Percentiles rank a stretch among this genome's conserved stretches.
phyloP scores from a whole-genome alignment of 768 basidiomycete species.

The Rhodosporidiobolus odoratus region DNA sequence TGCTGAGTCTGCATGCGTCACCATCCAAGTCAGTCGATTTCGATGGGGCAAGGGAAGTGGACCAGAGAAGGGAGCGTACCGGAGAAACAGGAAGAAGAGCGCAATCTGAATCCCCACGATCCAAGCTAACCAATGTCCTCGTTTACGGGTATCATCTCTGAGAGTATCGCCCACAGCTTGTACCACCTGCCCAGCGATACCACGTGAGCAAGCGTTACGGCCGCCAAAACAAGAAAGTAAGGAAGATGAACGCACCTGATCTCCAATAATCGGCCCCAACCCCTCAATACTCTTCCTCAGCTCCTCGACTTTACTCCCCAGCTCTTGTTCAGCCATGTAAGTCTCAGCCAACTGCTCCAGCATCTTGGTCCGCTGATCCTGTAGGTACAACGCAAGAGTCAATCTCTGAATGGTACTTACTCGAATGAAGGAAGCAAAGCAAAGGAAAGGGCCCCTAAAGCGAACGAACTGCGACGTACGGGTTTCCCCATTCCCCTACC shows the following conservation, averaged over 20 bases:
- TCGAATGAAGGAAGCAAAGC: background rate
- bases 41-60: background rate
- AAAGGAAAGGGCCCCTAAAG: background rate
- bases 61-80: slow-evolving; percentile 4
- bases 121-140: slow-evolving; percentile 9
- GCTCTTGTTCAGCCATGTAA: slow-evolving; percentile 20
- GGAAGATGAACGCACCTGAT: slow-evolving; percentile 7
- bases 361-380: background rate
- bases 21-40: background rate
- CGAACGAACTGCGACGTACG: background rate
- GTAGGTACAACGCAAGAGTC: background rate
- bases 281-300: slow-evolving; percentile 22
- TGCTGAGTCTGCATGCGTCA: background rate
- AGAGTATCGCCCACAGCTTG: slow-evolving; percentile 2
- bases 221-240: background rate
- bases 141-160: background rate
- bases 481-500: background rate
- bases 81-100: slow-evolving; percentile 20
- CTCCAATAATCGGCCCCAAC: slow-evolving; percentile 22
- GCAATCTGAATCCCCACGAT: slow-evolving; percentile 17
- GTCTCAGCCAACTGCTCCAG: background rate
- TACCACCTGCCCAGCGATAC: slow-evolving; percentile 6
- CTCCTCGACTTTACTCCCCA: slow-evolving; percentile 26
- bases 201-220: background rate
- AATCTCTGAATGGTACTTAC: too few relatives aligned